Evolutionary conservation across 2,329 filamentous ascomycete species (phyloP), one percentile per base, ranked within the genome.

Genomic region (Cyclaneusma minus): DNA sequence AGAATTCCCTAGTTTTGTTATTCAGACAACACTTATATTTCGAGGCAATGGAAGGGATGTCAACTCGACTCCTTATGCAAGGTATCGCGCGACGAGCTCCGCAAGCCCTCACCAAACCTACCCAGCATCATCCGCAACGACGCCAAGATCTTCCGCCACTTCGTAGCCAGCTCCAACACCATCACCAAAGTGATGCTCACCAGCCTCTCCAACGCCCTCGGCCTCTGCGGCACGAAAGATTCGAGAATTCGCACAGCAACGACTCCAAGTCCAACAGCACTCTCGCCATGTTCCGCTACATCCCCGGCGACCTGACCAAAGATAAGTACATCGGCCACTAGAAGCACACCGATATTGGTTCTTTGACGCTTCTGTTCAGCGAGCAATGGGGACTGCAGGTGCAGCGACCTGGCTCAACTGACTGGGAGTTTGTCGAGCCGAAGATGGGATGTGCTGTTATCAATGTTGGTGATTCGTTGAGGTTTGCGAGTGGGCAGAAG

Each of bases 321-420:
- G 48, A 54, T 34, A 47, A 52, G 35, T 52, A 55, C 39, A 53
- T 64, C 36, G 60, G 60, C 13, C 61, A 66, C 48, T 56, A 64
- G 47, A 64, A 63, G 48, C 63, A 68, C 49, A 68, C 64, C 13
- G 64, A 68, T 48, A 59, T 68, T 45, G 58, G 60, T 41, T 58
- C 58, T 11, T 47, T 68, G 20, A 67, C 64, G 5, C 47, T 68
- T 24, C 54, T 69, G 21, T 68, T 68, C 53, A 56, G 50, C 39
- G 55, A 64, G 45, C 55, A 66, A 46, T 64, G 60, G 59, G 65
- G 65, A 5, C 56, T 70, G 16, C 65, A 71, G 45, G 55, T 68
- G 34, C 58, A 58, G 3, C 58, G 61, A 1, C 63, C 63, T 3
- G 58, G 56, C 11, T 44, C 50, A 6, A 48, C 51, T 16, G 52